phyloP scores from a whole-genome alignment of 345 rosid species.

The Gossypium herbaceum region DNA sequence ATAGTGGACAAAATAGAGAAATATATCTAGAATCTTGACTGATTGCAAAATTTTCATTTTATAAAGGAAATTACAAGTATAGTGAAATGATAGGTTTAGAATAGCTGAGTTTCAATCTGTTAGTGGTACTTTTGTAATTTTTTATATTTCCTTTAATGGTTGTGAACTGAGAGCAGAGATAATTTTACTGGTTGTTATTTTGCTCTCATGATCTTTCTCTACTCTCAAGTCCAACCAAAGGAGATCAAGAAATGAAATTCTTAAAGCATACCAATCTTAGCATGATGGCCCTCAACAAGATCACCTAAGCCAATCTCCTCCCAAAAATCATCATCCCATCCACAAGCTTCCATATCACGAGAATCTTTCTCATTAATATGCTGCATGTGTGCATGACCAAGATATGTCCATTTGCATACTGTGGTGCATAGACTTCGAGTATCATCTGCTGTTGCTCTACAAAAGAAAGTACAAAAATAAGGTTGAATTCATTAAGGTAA shows the following conservation, averaged over 20 bases:
- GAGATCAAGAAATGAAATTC: neutral
- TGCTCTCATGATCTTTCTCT: neutral
- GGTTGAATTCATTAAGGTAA: neutral
- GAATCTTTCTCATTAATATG: slow-evolving; percentile 69
- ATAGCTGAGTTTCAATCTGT: too few species aligned
- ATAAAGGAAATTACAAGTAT: neutral
- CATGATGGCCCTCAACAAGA: slow-evolving; percentile 89
- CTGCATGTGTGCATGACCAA: slow-evolving; percentile 99
- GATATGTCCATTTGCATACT: slow-evolving; percentile 97
- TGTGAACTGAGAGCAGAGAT: too few species aligned
- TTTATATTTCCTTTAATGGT: too few species aligned
- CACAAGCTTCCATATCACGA: slow-evolving; percentile 91
- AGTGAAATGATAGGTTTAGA: neutral
- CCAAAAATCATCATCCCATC: slow-evolving; percentile 99
- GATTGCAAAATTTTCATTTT: neutral
- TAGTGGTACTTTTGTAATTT: too few species aligned
- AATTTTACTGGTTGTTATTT: neutral
- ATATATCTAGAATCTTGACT: neutral
- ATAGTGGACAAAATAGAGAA: neutral
- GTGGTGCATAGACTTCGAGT: slow-evolving; percentile 94
- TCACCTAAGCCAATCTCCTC: slow-evolving; percentile 98
- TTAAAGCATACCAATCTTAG: slow-evolving; percentile 73
- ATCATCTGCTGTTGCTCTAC: slow-evolving; percentile 95
- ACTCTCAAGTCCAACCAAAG: neutral
- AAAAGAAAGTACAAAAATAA: slow-evolving; percentile 1